phyloP scores from a whole-genome alignment of 1,139 yeast genomes.

The Nakaseomyces uthaithaninus region DNA sequence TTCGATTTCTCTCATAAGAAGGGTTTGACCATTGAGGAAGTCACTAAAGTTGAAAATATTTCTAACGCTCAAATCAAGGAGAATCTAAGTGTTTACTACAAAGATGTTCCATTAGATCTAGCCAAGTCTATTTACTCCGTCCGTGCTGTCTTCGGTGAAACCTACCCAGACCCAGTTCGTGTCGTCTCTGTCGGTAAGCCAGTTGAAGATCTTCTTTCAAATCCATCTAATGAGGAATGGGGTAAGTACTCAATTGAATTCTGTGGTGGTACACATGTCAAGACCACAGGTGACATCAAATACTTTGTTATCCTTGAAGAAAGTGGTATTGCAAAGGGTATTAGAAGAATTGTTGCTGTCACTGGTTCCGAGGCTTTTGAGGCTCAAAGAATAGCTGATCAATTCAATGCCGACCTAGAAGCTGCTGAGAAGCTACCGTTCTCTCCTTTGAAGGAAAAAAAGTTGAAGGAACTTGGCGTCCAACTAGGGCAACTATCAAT shows the following conservation, averaged over 20 bases:
- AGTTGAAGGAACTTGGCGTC: constrained; percentile 76
- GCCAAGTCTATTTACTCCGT: constrained; percentile 77
- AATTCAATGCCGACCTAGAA: constrained; percentile 54
- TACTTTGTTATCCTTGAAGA: constrained; percentile 86
- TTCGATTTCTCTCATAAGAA: constrained; percentile 93
- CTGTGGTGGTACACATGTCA: constrained; percentile 98
- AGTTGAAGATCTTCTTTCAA: constrained; percentile 65
- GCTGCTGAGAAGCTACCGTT: constrained; percentile 51
- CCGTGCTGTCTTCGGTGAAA: constrained; percentile 97
- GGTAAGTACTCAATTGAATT: constrained; percentile 73
- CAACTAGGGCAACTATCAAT: constrained; percentile 73
- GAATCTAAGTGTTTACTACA: constrained; percentile 65
- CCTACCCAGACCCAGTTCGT: constrained; percentile 97
- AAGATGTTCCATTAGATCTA: constrained; percentile 65
- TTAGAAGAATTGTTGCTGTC: constrained; percentile 94
- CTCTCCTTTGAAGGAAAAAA: constrained; percentile 67
- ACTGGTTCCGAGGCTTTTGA: constrained; percentile 86
- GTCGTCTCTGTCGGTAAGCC: constrained; percentile 94
- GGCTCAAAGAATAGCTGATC: constrained; percentile 76
- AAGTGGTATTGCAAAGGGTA: constrained; percentile 97
- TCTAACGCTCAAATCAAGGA: constrained; percentile 63
- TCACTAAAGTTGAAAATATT: constrained; percentile 66
- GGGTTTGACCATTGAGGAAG: constrained; percentile 62
- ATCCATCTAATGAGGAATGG: constrained; percentile 74
- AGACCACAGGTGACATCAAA: constrained; percentile 86